Evolutionary conservation across 1,139 yeast species (phyloP).

Genomic region (Geotrichum histeridarum): DNA sequence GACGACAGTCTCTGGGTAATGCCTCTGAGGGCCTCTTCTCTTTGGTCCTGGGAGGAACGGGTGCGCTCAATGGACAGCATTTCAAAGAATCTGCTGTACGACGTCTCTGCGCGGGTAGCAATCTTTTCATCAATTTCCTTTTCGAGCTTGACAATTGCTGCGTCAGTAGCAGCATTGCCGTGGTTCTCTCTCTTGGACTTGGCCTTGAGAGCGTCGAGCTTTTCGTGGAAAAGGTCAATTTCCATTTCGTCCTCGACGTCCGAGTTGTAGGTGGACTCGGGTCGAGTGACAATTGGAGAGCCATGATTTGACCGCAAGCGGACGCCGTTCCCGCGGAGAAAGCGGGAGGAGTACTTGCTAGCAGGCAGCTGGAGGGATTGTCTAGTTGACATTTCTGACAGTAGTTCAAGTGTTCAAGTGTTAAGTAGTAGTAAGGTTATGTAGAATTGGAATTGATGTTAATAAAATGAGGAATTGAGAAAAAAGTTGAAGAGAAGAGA

Average conservation of each 20-base stretch:
- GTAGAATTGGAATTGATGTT: background rate
- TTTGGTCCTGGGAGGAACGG: slow-evolving; percentile 32
- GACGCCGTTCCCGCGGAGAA: background rate
- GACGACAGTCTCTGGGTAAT: slow-evolving; percentile 29
- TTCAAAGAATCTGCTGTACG: slow-evolving; percentile 30
- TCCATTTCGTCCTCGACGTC: slow-evolving; percentile 17
- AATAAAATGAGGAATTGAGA: background rate
- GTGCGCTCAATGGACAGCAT: slow-evolving; percentile 32
- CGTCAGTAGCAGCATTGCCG: slow-evolving; percentile 11
- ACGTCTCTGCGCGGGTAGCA: slow-evolving; percentile 6
- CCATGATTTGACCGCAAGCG: background rate
- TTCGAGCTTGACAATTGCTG: slow-evolving; percentile 6
- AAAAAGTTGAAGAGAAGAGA: background rate
- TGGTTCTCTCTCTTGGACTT: slow-evolving; percentile 14
- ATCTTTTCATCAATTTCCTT: slow-evolving; percentile 10
- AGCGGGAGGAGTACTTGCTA: slow-evolving; percentile 1
- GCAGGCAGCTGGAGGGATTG: background rate
- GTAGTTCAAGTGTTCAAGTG: too few species aligned
- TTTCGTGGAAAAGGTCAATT: slow-evolving; percentile 11
- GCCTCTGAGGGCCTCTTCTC: slow-evolving; percentile 34
- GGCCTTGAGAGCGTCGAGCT: slow-evolving; percentile 12
- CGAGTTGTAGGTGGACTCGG: slow-evolving; percentile 5
- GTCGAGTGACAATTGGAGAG: slow-evolving; percentile 9
- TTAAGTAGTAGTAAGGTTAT: background rate
- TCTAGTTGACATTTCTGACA: background rate